A percentile compares a stretch with the other conserved stretches of the same genome.
phyloP scores from a whole-genome alignment of 2,329 filamentous ascomycete genomes.

The Lachnellula subtilissima region DNA sequence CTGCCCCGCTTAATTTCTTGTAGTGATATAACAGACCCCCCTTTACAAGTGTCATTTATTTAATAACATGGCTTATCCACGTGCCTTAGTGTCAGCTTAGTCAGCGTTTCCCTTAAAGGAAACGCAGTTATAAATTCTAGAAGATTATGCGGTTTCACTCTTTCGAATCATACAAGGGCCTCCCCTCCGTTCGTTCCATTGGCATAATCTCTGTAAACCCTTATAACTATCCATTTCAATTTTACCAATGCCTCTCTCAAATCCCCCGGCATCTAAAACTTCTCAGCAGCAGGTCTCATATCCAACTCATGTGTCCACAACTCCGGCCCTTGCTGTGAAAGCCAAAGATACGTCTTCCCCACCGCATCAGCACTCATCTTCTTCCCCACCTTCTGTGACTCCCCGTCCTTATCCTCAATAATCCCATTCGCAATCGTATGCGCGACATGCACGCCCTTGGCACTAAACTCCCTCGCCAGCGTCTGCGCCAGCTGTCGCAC shows the following conservation, averaged over 20 bases:
- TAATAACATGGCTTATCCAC: no score
- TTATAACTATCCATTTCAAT: no score
- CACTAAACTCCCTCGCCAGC: slow-evolving; percentile 51
- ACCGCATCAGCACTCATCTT: slow-evolving; percentile 55
- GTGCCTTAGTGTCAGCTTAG: no score
- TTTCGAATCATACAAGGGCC: no score
- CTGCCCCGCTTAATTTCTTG: background rate
- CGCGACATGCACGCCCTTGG: slow-evolving; percentile 53
- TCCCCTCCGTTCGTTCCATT: no score
- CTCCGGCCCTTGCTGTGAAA: slow-evolving; percentile 39
- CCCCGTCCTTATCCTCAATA: slow-evolving; percentile 47
- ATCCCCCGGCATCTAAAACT: background rate
- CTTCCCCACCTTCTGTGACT: slow-evolving; percentile 42
- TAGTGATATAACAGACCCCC: background rate
- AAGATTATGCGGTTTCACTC: no score
- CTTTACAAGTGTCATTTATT: background rate
- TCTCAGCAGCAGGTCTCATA: slow-evolving; percentile 9
- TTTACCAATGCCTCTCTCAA: no score
- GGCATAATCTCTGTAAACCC: no score
- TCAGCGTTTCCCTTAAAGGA: no score
- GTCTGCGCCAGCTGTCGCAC: slow-evolving; percentile 52
- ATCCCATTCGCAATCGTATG: slow-evolving; percentile 54
- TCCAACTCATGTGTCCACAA: slow-evolving; percentile 30
- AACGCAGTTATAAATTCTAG: no score
- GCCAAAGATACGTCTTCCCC: slow-evolving; percentile 50